phyloP scores from a whole-genome alignment of 176 grass and related monocot species.

The Hsuehochloa calcarea region DNA sequence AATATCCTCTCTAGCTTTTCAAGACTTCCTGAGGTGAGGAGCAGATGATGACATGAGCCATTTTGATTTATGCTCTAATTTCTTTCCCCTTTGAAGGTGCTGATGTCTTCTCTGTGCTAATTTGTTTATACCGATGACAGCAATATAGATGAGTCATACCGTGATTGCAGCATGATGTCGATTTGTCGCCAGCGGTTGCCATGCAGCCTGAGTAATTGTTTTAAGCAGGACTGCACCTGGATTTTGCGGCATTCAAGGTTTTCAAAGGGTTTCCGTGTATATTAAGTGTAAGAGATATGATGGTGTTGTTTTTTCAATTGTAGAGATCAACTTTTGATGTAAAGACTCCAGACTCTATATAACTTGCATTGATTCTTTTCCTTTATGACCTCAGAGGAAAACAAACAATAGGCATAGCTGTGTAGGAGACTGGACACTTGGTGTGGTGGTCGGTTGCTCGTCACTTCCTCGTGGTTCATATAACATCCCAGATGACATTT shows the following conservation, averaged over 20 bases:
- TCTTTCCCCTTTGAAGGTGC: neutral
- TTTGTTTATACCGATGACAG: neutral
- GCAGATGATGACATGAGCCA: neutral
- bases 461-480: neutral
- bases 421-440: neutral
- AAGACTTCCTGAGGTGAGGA: slow-evolving; percentile 12
- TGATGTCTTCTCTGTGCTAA: neutral
- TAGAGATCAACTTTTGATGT: neutral
- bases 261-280: neutral
- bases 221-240: neutral
- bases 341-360: neutral
- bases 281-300: neutral
- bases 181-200: neutral
- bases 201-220: neutral
- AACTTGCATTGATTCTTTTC: neutral
- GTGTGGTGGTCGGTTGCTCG: neutral
- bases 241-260: neutral
- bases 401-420: neutral
- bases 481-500: neutral
- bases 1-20: neutral
- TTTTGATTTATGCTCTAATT: slow-evolving; percentile 13
- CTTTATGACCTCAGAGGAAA: neutral
- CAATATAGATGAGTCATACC: neutral
- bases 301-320: neutral
- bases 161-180: neutral